Conservation (phyloP, 805 yeast genomes). For the Wickerhamiella kurtzmanii region DNA sequence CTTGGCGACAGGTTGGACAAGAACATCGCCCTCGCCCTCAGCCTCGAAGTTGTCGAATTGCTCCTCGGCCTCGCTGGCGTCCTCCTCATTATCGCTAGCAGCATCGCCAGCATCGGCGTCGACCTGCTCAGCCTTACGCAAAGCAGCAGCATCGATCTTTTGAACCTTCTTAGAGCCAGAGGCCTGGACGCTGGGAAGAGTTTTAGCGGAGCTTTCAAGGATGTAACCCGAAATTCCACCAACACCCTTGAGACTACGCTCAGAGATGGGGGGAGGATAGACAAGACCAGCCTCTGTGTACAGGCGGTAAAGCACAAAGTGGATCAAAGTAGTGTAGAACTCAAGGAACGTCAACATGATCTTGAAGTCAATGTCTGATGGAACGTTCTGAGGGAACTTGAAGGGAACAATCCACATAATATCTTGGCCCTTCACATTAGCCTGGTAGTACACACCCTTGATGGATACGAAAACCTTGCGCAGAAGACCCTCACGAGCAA, state of each 20-base stretch:
- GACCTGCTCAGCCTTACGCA: conserved; percentile 28
- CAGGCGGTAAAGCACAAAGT: conserved; percentile 72
- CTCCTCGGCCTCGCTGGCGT: conserved; percentile 30
- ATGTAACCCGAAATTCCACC: conserved; percentile 83
- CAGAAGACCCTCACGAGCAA: conserved; percentile 69
- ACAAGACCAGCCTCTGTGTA: conserved; percentile 75
- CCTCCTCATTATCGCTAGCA: conserved; percentile 23
- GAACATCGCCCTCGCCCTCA: conserved; percentile 41
- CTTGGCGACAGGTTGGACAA: conserved; percentile 46
- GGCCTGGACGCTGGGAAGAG: conserved; percentile 5
- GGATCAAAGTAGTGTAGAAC: conserved; percentile 83
- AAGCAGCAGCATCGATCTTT: conserved; percentile 30
- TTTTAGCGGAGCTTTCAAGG: conserved; percentile 36
- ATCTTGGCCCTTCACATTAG: conserved; percentile 79
- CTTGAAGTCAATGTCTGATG: conserved; percentile 86
- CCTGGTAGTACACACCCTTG: conserved; percentile 94
- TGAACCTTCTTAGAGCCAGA: conserved; percentile 35
- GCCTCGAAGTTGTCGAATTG: conserved; percentile 59
- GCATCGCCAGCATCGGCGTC: conserved; percentile 25
- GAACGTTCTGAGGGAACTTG: conserved; percentile 92
- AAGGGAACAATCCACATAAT: conserved; percentile 93
- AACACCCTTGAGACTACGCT: conserved; percentile 59
- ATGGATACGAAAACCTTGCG: conserved; percentile 89
- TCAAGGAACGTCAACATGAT: conserved; percentile 95
- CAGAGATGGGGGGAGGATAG: conserved; percentile 81